Base-by-base conservation (phyloP, 2,329 filamentous ascomycete genomes). In the Aspergillus terreus region DNA sequence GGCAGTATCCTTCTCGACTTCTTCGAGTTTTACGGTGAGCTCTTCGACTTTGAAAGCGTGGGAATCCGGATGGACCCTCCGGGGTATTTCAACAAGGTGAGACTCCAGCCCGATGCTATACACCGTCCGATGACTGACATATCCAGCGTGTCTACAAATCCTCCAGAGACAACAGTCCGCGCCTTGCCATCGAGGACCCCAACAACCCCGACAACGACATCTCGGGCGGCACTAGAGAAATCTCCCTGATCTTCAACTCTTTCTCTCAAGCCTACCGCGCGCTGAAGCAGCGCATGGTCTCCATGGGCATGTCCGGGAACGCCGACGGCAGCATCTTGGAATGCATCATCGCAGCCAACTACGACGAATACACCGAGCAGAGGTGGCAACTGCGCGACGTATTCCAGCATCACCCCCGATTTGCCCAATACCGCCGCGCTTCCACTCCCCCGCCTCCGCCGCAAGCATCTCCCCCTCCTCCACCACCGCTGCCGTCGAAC, bases 121-220 rank as follows among this genome's bases (percentile, higher is more conserved):
- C 4, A 41, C 4, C 23, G 38, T 30, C 17, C 23, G 23, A 53
- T 51, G 57, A 52, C 49, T 19, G 59, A 49, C 42, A 33, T 10
- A 32, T 45, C 33, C 44, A 61, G 58, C 57, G 59, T 51, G 58
- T 60, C 4, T 62, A 84, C 47, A 69, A 76, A 4, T 83, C 86
- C 38, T 83, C 86, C 40, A 63, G 67, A 27, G 68, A 66, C 63
- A 82, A 81, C 61, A 85, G 85, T 12, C 78, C 86, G 46, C 84
- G 90, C 1, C 78, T 99, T 1, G 88, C 87, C 7, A 96, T 99
- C 62, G 87, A 96, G 52, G 94, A 99, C 64, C 94, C 94, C 0
- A 96, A 97, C 69, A 88, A 89, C 52, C 69, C 82, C 0, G 75
- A 79, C 23, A 97, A 97, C 67, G 94, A 99, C 64, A 94, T 99